Conservation (phyloP, 768 basidiomycete genomes). For the Naematelia aurantialba region DNA sequence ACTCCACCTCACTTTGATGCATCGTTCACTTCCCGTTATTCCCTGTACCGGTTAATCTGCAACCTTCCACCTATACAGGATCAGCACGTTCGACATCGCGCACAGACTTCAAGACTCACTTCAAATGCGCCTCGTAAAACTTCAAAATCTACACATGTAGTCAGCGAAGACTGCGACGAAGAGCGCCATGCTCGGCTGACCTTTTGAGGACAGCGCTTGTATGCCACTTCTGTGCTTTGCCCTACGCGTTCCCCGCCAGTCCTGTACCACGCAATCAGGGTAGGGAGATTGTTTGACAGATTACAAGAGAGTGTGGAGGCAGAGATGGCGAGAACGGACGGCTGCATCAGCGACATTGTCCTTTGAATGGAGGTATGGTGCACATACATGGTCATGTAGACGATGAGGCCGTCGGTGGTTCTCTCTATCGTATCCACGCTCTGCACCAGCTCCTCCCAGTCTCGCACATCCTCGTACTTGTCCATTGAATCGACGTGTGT, state of each 20-base stretch:
- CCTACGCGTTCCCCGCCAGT: constrained; percentile 34
- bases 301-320: too few species aligned
- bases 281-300: too few species aligned
- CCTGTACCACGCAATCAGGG: too few species aligned
- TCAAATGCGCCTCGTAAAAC: constrained; percentile 48
- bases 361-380: too few species aligned
- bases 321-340: too few species aligned
- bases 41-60: too few species aligned
- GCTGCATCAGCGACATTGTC: too few species aligned
- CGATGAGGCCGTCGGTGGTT: constrained; percentile 23
- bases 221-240: constrained; percentile 31
- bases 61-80: too few species aligned
- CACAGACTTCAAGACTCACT: constrained; percentile 19
- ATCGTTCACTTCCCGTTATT: too few species aligned
- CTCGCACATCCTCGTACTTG: constrained; percentile 37
- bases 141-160: constrained; percentile 34
- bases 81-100: too few species aligned
- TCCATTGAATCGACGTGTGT: constrained; percentile 36
- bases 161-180: not conserved
- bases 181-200: constrained; percentile 17
- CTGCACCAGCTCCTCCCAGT: constrained; percentile 45
- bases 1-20: too few species aligned
- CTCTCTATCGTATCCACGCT: constrained; percentile 45
- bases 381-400: constrained; percentile 48
- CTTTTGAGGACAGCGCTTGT: constrained; percentile 45